Conservation (phyloP, 768 basidiomycete species). For the Tylopilus sp. region DNA sequence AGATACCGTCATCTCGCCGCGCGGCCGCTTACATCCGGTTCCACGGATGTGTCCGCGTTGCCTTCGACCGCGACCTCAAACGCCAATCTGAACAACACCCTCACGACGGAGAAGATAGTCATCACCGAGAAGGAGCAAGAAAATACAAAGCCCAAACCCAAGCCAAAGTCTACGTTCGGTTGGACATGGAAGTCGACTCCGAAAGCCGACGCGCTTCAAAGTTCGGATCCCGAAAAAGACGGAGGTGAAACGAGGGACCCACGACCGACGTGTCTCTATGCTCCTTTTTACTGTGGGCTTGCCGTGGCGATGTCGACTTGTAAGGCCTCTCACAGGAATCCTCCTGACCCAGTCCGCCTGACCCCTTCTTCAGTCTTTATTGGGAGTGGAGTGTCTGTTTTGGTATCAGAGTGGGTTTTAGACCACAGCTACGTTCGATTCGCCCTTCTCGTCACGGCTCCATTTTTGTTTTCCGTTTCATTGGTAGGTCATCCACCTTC, state of each 20-base stretch:
- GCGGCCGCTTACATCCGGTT: conserved; percentile 19
- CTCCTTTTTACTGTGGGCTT: conserved; percentile 69
- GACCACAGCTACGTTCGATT: conserved; percentile 64
- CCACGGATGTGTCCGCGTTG: conserved; percentile 35
- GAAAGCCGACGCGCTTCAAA: conserved; percentile 20
- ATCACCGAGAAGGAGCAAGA: conserved; percentile 18
- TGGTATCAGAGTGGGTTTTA: conserved; percentile 67
- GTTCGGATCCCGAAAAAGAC: conserved; percentile 49
- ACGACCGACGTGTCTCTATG: conserved; percentile 61
- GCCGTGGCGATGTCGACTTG: conserved; percentile 61
- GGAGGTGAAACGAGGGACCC: conserved; percentile 20
- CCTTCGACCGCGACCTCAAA: conserved; percentile 51
- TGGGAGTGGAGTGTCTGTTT: conserved; percentile 51
- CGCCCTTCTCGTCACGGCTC: conserved; percentile 56
- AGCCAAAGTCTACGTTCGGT: conserved; percentile 17
- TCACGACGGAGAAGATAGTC: conserved; percentile 15
- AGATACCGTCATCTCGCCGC: conserved; percentile 34
- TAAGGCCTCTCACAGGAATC: conserved; percentile 33
- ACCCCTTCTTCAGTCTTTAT: conserved; percentile 55
- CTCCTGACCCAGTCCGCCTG: conserved; percentile 2
- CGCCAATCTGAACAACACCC: conserved; percentile 49
- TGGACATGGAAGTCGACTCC: conserved; percentile 46
- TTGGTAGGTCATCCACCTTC: conserved; percentile 43
- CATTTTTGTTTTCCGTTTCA: conserved; percentile 73
- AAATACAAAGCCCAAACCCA: not conserved